Percentiles rank a stretch among this genome's conserved stretches.
These are phyloP conservation scores for Xylaria sp. DNA, from an alignment of 2,329 filamentous ascomycete species.

Conservation along the genomic window DNA sequence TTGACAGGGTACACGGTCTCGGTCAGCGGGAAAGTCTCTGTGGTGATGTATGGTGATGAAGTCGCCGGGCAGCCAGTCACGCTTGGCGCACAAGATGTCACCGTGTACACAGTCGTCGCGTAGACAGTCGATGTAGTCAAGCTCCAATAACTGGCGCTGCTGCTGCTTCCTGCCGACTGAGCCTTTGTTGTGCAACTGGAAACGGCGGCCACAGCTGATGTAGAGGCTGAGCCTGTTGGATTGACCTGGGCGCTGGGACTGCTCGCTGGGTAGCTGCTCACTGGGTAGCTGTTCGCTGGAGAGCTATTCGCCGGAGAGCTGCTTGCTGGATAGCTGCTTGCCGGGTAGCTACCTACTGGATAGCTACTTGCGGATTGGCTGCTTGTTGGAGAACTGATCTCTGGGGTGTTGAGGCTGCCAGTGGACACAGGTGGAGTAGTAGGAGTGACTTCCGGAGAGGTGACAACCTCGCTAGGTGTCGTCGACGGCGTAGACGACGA, in stretches of 20 bases:
- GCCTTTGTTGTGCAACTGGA: slow-evolving; percentile 6
- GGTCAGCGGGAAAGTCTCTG: slow-evolving; percentile 26
- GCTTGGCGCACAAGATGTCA: slow-evolving; percentile 37
- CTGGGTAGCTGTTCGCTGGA: neutral
- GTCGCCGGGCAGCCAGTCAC: slow-evolving; percentile 29
- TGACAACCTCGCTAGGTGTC: slow-evolving; percentile 7
- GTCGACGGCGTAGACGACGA: slow-evolving; percentile 15
- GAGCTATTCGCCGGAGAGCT: slow-evolving; percentile 15
- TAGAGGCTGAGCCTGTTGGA: neutral
- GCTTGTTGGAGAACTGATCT: neutral
- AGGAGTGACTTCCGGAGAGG: slow-evolving; percentile 11
- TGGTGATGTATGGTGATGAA: slow-evolving; percentile 28
- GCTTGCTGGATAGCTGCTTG: neutral
- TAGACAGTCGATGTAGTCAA: slow-evolving; percentile 37
- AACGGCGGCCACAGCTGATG: neutral
- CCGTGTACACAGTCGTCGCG: slow-evolving; percentile 34
- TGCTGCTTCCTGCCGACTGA: slow-evolving; percentile 7
- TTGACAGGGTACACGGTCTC: slow-evolving; percentile 34
- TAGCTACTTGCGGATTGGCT: neutral
- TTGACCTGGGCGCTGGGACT: slow-evolving; percentile 6
- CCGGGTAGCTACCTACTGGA: neutral
- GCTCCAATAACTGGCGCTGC: neutral
- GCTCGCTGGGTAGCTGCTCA: slow-evolving; percentile 8
- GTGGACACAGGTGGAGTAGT: neutral
- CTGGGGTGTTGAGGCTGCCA: slow-evolving; percentile 1